A percentile compares a stretch with the other conserved stretches of the same genome.
These are phyloP conservation scores for Lecanicillium sp. DNA, from an alignment of 2,329 filamentous ascomycete genomes.

Conservation along the genomic window DNA sequence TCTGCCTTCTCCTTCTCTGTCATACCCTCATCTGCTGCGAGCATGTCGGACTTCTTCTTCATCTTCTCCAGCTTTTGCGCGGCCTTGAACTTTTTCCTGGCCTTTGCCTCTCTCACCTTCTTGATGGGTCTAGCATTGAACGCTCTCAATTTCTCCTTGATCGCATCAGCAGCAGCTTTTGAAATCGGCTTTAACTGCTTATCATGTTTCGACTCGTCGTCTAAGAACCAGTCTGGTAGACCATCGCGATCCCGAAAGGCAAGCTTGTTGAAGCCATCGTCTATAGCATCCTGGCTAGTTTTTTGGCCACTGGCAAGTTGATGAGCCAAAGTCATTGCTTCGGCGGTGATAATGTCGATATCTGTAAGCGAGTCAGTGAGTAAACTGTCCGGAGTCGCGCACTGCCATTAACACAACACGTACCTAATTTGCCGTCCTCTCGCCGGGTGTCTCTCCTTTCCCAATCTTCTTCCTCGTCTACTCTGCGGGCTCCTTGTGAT, in stretches of 20 bases:
- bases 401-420: constrained; percentile 14
- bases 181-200: constrained; percentile 82
- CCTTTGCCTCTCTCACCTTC: constrained; percentile 95
- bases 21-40: constrained; percentile 84
- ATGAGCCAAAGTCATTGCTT: constrained; percentile 96
- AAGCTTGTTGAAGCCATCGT: constrained; percentile 91
- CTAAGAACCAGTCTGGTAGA: constrained; percentile 94
- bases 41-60: constrained; percentile 89
- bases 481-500: constrained; percentile 29
- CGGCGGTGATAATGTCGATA: constrained; percentile 98
- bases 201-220: constrained; percentile 82
- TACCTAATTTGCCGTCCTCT: constrained; percentile 56
- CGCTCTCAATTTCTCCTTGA: constrained; percentile 89
- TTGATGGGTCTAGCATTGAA: constrained; percentile 96
- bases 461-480: constrained; percentile 51
- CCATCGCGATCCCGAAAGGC: constrained; percentile 87
- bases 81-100: constrained; percentile 93
- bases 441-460: constrained; percentile 56
- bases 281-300: constrained; percentile 69
- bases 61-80: constrained; percentile 88
- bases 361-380: constrained; percentile 41
- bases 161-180: constrained; percentile 80
- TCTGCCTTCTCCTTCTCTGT: constrained; percentile 94
- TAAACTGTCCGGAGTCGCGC: too few relatives aligned
- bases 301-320: constrained; percentile 81